Conservation (phyloP, 176 grass and related monocot genomes). For the Triticum dicoccoides region DNA sequence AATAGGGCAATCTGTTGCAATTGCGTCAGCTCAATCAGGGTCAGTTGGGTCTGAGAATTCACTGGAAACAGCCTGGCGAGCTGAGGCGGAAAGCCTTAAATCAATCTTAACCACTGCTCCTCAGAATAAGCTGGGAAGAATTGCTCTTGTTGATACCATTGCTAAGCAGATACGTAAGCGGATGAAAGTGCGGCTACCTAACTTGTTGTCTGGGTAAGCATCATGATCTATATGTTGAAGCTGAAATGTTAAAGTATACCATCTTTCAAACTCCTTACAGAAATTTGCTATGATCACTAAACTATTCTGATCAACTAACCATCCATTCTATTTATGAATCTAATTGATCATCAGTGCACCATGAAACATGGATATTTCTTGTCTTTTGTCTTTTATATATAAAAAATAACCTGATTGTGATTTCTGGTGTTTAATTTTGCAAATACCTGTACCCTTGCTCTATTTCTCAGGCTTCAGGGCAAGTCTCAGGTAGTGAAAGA, state of each 20-base stretch:
- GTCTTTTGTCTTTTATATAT: neutral
- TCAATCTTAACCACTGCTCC: constrained; percentile 73
- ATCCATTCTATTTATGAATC: constrained; percentile 9
- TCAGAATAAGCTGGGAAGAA: constrained; percentile 76
- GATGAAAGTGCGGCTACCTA: constrained; percentile 88
- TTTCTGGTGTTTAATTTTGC: constrained; percentile 32
- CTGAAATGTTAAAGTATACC: constrained; percentile 13
- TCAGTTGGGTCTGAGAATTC: constrained; percentile 87
- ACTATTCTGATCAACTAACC: neutral
- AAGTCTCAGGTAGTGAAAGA: constrained; percentile 90
- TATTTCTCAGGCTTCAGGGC: constrained; percentile 67
- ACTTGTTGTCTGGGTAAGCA: constrained; percentile 68
- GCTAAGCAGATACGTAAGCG: constrained; percentile 88
- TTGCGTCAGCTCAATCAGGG: constrained; percentile 79
- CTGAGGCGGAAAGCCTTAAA: constrained; percentile 83
- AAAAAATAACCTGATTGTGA: neutral
- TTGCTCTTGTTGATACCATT: constrained; percentile 80
- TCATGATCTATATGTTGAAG: neutral
- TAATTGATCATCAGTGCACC: neutral
- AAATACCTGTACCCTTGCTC: neutral
- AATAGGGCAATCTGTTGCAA: constrained; percentile 87
- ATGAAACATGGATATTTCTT: neutral
- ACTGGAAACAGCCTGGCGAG: constrained; percentile 87
- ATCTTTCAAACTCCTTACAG: neutral
- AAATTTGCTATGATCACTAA: constrained; percentile 20